These are phyloP conservation scores for Fusarium secorum DNA, from an alignment of 2,329 filamentous ascomycete genomes.

Conservation along the genomic window DNA sequence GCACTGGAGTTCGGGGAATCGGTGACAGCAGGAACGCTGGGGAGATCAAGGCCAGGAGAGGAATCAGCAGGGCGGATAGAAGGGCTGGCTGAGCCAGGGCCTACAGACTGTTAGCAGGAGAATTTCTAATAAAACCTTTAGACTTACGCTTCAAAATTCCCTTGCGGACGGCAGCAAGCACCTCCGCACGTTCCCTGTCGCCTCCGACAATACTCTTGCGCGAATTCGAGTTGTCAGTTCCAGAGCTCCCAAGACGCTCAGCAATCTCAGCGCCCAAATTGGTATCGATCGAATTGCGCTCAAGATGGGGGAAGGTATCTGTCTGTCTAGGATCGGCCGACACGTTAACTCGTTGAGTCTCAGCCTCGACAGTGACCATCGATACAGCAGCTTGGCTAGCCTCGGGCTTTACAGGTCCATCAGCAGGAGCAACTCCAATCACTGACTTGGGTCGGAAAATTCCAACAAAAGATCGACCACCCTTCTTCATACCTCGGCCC, in stretches of 20 bases:
- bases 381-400: constrained; percentile 85
- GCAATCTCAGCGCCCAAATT: constrained; percentile 55
- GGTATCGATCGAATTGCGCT: constrained; percentile 81
- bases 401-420: constrained; percentile 66
- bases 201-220: constrained; percentile 92
- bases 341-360: constrained; percentile 83
- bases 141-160: constrained; percentile 88
- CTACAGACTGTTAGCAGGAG: constrained; percentile 29
- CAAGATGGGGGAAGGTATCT: constrained; percentile 79
- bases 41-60: constrained; percentile 63
- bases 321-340: constrained; percentile 74
- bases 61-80: constrained; percentile 69
- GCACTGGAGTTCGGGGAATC: constrained; percentile 87
- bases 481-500: constrained; percentile 98
- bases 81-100: constrained; percentile 72
- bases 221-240: constrained; percentile 67
- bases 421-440: constrained; percentile 77
- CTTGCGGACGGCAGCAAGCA: constrained; percentile 90
- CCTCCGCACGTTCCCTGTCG: constrained; percentile 88
- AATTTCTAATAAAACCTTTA: background rate
- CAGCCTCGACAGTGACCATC: constrained; percentile 94
- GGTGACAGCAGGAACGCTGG: constrained; percentile 67
- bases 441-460: constrained; percentile 95
- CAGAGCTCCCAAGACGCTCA: constrained; percentile 64
- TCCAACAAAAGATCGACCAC: constrained; percentile 87